A percentile compares a stretch with the other conserved stretches of the same genome.
Conservation (phyloP, 2,329 filamentous ascomycete species). For the Tolypocladium paradoxum region DNA sequence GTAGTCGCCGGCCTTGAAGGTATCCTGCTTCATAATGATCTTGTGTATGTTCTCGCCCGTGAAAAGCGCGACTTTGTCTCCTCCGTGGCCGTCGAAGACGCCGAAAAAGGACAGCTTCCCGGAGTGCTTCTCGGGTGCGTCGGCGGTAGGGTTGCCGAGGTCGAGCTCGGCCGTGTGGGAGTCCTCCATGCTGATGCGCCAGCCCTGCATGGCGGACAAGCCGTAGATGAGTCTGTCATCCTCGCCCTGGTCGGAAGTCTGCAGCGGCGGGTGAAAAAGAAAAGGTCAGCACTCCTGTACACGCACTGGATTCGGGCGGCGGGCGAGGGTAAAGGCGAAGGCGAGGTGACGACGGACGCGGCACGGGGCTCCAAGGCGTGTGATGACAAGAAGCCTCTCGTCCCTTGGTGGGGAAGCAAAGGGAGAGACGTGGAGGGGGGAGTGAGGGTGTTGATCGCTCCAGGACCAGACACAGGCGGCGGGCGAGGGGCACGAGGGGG, state of each 20-base stretch:
- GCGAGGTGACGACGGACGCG: neutral
- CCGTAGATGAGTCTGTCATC: slow-evolving; percentile 91
- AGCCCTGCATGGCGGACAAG: slow-evolving; percentile 98
- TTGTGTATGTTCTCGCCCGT: slow-evolving; percentile 86
- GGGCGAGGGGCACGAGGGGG: neutral
- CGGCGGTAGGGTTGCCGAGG: slow-evolving; percentile 48
- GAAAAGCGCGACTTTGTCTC: slow-evolving; percentile 91
- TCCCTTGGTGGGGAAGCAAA: neutral
- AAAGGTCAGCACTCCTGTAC: slow-evolving; percentile 13
- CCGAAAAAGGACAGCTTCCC: slow-evolving; percentile 89
- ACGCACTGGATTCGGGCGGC: neutral
- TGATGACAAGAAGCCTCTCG: neutral
- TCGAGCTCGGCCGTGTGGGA: slow-evolving; percentile 85
- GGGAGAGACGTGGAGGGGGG: neutral
- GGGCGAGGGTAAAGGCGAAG: neutral
- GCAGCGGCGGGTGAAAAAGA: slow-evolving; percentile 6
- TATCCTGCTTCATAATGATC: slow-evolving; percentile 89
- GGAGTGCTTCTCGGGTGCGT: slow-evolving; percentile 52
- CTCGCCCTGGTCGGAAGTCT: slow-evolving; percentile 83
- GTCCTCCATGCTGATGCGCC: slow-evolving; percentile 99
- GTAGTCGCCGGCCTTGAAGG: slow-evolving; percentile 83
- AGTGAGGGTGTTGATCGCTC: neutral
- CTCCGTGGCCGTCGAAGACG: slow-evolving; percentile 95
- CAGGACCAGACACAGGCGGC: neutral
- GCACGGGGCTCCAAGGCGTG: neutral